Base-by-base conservation (phyloP, 306 rosid species). In the Chamaecrista fasciculata region DNA sequence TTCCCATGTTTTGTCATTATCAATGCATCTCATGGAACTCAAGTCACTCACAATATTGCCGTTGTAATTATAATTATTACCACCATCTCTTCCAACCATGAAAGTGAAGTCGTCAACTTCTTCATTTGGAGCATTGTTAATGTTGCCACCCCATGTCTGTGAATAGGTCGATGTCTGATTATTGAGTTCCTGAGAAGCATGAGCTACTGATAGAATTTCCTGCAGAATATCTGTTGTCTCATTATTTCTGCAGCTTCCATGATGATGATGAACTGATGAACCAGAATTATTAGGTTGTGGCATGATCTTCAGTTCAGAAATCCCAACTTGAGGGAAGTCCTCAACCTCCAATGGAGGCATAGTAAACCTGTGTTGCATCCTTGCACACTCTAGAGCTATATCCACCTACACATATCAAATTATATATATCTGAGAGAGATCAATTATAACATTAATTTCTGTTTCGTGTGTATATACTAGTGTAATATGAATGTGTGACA, bases 191-290 rank as follows among this genome's bases (percentile, higher is more conserved):
- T 86, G 92, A 56, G 98, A 92, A 62, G 69, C 96, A 50, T 86
- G 91, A 64, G 91, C 91, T 16, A 86, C 96, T 20, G 98, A 87
- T 61, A 87, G 96, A 75, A 92, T 92, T 75, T 89, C 98, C 43
- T 92, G 92, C 86, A 89, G 52, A 14, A 85, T 78, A 82, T 92
- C 95, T 0, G 86, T 86, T 57, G 61, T 6, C 3, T 4, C 18
- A 61, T 72, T 86, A 11, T 67, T 73, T 33, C 75, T 5, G 5
- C 5, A 29, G 5, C 5, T 50, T 55, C 61, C 75, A 48, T 78
- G 77, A 9, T 26, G n/a, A n/a, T 46, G 14, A 31, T 73, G 67
- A n/a, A n/a, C n/a, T n/a, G n/a, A n/a, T n/a, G 84, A 46, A 33
- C 71, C 36, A 5, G 67, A 48, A 28, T 57, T 9, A 7, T 15